Evolutionary conservation across 2,329 filamentous ascomycete species (phyloP), one percentile per base, ranked within the genome.

Genomic region (Arthrinium phaeospermum): DNA sequence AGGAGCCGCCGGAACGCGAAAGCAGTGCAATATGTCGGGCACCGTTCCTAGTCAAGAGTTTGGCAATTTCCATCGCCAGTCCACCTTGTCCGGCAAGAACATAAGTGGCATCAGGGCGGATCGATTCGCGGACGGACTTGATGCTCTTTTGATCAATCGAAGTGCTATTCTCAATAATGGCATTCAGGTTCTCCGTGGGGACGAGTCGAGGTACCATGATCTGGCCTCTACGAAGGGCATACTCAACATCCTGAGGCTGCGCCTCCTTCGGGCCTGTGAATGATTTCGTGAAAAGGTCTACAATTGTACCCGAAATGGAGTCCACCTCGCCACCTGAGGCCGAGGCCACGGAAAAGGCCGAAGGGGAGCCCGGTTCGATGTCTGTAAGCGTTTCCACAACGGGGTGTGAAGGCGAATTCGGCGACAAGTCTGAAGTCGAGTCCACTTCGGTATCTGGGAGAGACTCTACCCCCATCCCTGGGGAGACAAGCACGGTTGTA

Each of bases 31-130:
- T 75, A 71, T 88, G 80, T 24, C 81, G 83, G 1, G 85, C 90
- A 0, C 90, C 90, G 16, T 85, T 84, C 5, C 78, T 76, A n/a
- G 83, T 81, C 71, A 91, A 82, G 71, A 88, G 83, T 70, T 83
- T 81, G 2, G 88, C 85, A 49, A 91, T 86, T 74, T 84, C 86
- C 46, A 84, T 83, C 0, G 89, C 90, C 0, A 91, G 82, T 14
- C 89, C 90, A 22, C 89, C 88, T 0, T 90, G 82, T 0, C 90
- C 90, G 4, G 85, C 83, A 4, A 91, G 79, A 2, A 91, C 76
- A 71, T 91, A 91, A 0, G 87, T 86, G 0, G 80, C 82, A 8
- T 83, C 78, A 1, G 27, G 27, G 14, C 45, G 67, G n/a, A 78
- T 68, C 70, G 70, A 46, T 70, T 71, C 30, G 51, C 61, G 41